Percentiles rank a stretch among this genome's conserved stretches.
phyloP scores from a whole-genome alignment of 2,329 filamentous ascomycete genomes.

The Penicillium sp. region DNA sequence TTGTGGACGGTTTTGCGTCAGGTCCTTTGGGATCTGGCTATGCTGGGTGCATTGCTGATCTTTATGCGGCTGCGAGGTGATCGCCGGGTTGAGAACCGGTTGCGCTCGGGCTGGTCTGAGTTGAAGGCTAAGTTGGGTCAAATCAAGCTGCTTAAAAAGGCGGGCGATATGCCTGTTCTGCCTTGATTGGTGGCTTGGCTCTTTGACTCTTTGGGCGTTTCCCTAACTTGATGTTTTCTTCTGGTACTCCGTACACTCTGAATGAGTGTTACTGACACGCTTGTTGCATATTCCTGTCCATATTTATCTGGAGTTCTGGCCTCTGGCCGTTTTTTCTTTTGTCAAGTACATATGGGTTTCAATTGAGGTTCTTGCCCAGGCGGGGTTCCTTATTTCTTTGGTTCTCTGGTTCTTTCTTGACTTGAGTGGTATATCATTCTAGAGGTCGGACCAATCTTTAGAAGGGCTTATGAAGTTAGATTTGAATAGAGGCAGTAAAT shows the following conservation, averaged over 20 bases:
- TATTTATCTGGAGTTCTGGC: conserved; percentile 13
- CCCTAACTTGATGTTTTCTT: no score
- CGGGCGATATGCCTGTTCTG: conserved; percentile 25
- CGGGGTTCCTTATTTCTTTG: conserved; percentile 8
- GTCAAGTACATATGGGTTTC: conserved; percentile 28
- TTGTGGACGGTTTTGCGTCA: conserved; percentile 72
- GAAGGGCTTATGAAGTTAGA: not conserved
- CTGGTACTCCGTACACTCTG: not conserved
- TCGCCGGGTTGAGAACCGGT: conserved; percentile 40
- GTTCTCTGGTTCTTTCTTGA: not conserved
- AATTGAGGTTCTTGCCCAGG: conserved; percentile 12
- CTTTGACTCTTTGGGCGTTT: no score
- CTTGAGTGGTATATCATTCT: not conserved
- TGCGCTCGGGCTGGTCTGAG: conserved; percentile 34
- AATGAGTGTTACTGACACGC: not conserved
- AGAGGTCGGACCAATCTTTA: not conserved
- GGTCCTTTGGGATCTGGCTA: conserved; percentile 66
- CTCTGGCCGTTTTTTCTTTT: conserved; percentile 14
- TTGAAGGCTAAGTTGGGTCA: conserved; percentile 34
- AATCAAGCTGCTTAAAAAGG: conserved; percentile 25
- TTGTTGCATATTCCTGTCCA: conserved; percentile 11
- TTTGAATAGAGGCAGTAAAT: not conserved
- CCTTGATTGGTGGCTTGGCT: conserved; percentile 16
- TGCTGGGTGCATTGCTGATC: conserved; percentile 44
- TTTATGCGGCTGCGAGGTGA: conserved; percentile 46